Conservation (phyloP, 495 filamentous ascomycete genomes). For the Echria macrotheca region DNA sequence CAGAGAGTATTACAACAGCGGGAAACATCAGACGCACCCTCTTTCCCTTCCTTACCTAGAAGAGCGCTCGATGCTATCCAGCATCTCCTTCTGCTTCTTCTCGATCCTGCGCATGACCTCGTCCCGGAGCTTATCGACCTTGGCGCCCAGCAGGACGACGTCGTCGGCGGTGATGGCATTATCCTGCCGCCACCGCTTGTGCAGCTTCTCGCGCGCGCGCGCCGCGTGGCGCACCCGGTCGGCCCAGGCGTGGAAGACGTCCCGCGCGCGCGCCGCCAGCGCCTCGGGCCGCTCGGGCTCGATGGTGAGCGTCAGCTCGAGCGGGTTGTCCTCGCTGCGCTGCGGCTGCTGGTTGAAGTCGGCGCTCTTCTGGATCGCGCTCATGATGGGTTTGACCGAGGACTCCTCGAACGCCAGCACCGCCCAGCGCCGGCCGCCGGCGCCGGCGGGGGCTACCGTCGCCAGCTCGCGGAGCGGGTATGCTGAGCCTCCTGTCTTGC, state of each 20-base stretch:
- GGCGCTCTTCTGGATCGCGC: slow-evolving; percentile 59
- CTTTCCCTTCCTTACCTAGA: neutral
- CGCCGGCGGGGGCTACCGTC: slow-evolving; percentile 67
- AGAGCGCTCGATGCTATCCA: slow-evolving; percentile 39
- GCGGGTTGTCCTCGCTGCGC: slow-evolving; percentile 58
- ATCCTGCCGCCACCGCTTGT: slow-evolving; percentile 58
- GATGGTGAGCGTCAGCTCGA: slow-evolving; percentile 66
- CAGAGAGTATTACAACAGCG: neutral
- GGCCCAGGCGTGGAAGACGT: slow-evolving; percentile 53
- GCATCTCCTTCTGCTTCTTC: slow-evolving; percentile 59
- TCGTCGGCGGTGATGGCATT: slow-evolving; percentile 59
- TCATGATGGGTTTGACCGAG: slow-evolving; percentile 66
- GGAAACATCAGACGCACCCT: too few relatives aligned
- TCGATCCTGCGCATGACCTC: slow-evolving; percentile 62
- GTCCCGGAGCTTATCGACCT: slow-evolving; percentile 66
- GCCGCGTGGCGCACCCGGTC: slow-evolving; percentile 50
- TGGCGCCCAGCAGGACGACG: slow-evolving; percentile 56
- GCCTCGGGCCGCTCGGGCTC: slow-evolving; percentile 58
- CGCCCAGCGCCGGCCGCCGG: slow-evolving; percentile 60
- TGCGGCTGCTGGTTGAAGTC: slow-evolving; percentile 70
- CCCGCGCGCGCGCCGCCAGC: slow-evolving; percentile 52
- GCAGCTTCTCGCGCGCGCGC: slow-evolving; percentile 57
- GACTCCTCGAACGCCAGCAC: slow-evolving; percentile 51
- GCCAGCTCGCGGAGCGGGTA: slow-evolving; percentile 65
- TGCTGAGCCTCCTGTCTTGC: slow-evolving; percentile 38